Conservation (phyloP, 1,284 basidiomycete genomes). For the Irpex sp. region DNA sequence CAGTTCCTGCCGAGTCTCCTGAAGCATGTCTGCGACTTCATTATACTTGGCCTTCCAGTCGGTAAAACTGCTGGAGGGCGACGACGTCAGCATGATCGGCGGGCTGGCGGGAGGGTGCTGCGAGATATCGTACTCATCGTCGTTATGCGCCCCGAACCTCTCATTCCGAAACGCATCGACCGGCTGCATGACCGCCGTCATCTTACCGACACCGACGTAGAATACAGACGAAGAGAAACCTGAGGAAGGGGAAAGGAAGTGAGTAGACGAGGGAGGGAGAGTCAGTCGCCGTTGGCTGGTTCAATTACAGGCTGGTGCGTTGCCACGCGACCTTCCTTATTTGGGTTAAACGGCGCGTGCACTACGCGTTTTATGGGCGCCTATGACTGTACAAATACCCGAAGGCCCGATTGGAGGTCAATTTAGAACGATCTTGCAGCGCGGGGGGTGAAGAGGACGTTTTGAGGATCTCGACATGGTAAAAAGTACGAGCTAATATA, state of each 20-base stretch:
- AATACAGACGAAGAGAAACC: constrained; percentile 16
- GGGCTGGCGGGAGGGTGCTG: neutral
- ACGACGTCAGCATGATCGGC: neutral
- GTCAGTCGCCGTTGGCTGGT: constrained; percentile 14
- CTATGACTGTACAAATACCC: neutral
- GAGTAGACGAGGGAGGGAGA: constrained; percentile 15
- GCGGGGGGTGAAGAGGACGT: neutral
- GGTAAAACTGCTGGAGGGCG: constrained; percentile 20
- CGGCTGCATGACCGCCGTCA: constrained; percentile 65
- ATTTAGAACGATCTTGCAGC: neutral
- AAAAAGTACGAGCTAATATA: neutral
- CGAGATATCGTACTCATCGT: constrained; percentile 50
- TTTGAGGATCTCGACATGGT: neutral
- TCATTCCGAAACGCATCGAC: constrained; percentile 53
- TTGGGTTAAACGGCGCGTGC: constrained; percentile 4
- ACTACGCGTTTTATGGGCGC: constrained; percentile 1
- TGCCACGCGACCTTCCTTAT: constrained; percentile 14
- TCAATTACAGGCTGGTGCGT: constrained; percentile 12
- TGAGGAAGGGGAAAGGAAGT: constrained; percentile 15
- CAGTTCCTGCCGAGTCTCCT: constrained; percentile 83
- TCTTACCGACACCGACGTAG: constrained; percentile 29
- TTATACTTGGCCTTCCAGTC: constrained; percentile 87
- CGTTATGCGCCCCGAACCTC: constrained; percentile 50
- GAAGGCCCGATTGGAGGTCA: neutral
- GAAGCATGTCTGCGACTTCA: constrained; percentile 80